Conservation (phyloP, 2,329 filamentous ascomycete genomes). For the Talaromyces islandicus region DNA sequence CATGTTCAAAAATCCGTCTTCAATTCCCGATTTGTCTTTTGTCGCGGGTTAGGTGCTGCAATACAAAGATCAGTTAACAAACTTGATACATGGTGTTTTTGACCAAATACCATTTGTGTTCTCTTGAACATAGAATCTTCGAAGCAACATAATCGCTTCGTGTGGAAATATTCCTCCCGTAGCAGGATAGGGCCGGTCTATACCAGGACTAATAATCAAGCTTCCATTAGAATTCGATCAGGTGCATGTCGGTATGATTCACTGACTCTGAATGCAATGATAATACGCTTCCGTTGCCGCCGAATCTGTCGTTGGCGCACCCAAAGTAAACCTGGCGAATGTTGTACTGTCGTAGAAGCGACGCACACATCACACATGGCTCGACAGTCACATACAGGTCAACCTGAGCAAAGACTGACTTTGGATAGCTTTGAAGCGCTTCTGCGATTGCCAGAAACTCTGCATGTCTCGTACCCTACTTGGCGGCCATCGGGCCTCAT, state of each 20-base stretch:
- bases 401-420: slow-evolving; percentile 63
- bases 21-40: slow-evolving; percentile 58
- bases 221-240: neutral
- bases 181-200: slow-evolving; percentile 74
- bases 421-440: slow-evolving; percentile 59
- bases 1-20: slow-evolving; percentile 31
- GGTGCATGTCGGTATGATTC: slow-evolving; percentile 25
- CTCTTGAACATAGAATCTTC: slow-evolving; percentile 96
- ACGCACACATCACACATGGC: slow-evolving; percentile 98
- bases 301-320: slow-evolving; percentile 93
- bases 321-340: slow-evolving; percentile 92
- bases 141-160: slow-evolving; percentile 85
- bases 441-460: slow-evolving; percentile 82
- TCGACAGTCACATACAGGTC: slow-evolving; percentile 96
- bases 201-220: slow-evolving; percentile 52
- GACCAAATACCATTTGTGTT: slow-evolving; percentile 70
- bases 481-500: neutral
- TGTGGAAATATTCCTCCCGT: slow-evolving; percentile 84
- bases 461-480: slow-evolving; percentile 87
- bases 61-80: neutral
- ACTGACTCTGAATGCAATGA: slow-evolving; percentile 68
- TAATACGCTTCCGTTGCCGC: slow-evolving; percentile 89
- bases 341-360: slow-evolving; percentile 77
- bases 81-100: neutral
- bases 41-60: slow-evolving; percentile 56